Evolutionary conservation across 106 monocot species (phyloP), one percentile per base, ranked within the genome.

Genomic region (Agapanthus africanus): DNA sequence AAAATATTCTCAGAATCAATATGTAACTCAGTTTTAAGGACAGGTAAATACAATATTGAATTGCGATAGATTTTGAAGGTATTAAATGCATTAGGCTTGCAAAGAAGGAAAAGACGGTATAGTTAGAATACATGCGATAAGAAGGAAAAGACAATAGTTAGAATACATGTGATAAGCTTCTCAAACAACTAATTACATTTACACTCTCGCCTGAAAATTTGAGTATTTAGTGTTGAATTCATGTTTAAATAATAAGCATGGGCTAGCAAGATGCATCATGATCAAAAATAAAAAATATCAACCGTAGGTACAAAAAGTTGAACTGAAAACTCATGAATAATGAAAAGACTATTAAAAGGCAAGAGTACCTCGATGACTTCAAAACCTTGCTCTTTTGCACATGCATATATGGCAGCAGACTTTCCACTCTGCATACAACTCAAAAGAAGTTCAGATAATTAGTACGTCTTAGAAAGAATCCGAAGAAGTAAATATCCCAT

Each of bases 361-460:
- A 25, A 37, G 16, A 67, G 31, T 93, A 99, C 97, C 97, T 99
- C 97, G 71, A 99, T 87, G 40, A 99, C 81, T 78, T 87, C 68
- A 80, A 85, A 99, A 11, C 87, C 87, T 61, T 83, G 89, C 66
- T 99, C 97, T 85, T 81, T 93, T 47, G 97, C 92, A 79, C 97
- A 92, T 13, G 92, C 97, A 76, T 87, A 93, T 23, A 99, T 83
- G 9, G 97, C 86, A 77, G 97, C 89, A 78, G 97, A 90, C 75
- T 99, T 99, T 71, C 97, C 97, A 83, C 90, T 81, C 97, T 99
- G 71, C 46, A 87, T 5, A 11, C 64, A 68, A 66, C 42, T 83
- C 3, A 14, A 69, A 65, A 66, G 18, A 42, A 37, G n/a, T n/a
- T 36, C n/a, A 28, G 39, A 16, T 44, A 46, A 28, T 18, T 51